Percentiles rank a stretch among this genome's conserved stretches.
Conservation (phyloP, 352 stramenopile genomes). For the Globisporangium canariense region DNA sequence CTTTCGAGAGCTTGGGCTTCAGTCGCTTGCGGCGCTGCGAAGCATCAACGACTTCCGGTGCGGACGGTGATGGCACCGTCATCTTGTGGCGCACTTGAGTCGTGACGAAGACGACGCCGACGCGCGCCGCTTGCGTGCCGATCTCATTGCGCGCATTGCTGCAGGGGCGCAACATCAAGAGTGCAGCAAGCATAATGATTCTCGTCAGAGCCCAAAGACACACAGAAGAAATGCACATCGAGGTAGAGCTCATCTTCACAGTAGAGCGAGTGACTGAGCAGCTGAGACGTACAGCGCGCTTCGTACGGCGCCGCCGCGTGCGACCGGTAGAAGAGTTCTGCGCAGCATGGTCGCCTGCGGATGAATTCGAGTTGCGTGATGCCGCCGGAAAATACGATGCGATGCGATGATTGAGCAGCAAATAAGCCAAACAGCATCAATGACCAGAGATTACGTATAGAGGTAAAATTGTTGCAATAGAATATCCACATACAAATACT, state of each 20-base stretch:
- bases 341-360: neutral
- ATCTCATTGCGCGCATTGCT: neutral
- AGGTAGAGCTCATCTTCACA: neutral
- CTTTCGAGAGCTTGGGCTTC: conserved; percentile 47
- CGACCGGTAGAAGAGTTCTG: neutral
- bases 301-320: neutral
- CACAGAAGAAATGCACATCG: neutral
- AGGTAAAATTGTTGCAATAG: too few relatives aligned
- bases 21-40: conserved; percentile 29
- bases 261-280: neutral
- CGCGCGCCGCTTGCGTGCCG: neutral
- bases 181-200: too few relatives aligned
- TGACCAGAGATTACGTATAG: too few relatives aligned
- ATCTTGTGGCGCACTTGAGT: conserved; percentile 25
- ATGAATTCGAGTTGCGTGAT: neutral
- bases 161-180: neutral
- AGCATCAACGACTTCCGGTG: neutral
- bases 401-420: too few relatives aligned
- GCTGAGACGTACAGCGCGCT: neutral
- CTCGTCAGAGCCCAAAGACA: neutral
- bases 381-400: neutral
- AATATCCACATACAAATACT: too few relatives aligned
- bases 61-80: conserved; percentile 25
- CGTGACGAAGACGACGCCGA: neutral
- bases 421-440: too few relatives aligned